Evolutionary conservation across 371 early-diverging fungal genomes (phyloP).

Genomic region (Coemansia sp.): DNA sequence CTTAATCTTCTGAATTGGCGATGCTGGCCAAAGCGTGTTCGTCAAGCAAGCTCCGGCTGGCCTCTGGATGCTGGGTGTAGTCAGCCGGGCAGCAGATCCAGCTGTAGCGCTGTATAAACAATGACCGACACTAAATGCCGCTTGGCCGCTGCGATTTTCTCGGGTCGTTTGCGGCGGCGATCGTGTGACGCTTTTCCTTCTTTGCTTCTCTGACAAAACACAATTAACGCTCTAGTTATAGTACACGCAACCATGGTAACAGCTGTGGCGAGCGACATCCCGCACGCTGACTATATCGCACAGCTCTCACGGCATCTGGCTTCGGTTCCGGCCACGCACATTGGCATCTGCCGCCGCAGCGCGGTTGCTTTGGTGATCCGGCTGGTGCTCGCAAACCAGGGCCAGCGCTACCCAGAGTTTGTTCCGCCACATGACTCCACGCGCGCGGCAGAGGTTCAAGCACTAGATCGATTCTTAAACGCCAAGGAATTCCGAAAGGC

Average conservation of each 20-base stretch:
- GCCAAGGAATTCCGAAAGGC: neutral
- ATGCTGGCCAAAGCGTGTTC: too few relatives aligned
- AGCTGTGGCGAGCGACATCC: slow-evolving; percentile 14
- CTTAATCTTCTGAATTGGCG: too few relatives aligned
- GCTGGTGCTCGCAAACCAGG: slow-evolving; percentile 11
- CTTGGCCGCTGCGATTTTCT: too few relatives aligned
- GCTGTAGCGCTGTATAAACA: too few relatives aligned
- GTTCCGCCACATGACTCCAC: neutral
- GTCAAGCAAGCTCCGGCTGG: too few relatives aligned
- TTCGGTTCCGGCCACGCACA: slow-evolving; percentile 18
- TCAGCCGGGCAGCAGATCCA: too few relatives aligned
- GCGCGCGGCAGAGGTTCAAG: slow-evolving; percentile 13
- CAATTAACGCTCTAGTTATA: too few relatives aligned
- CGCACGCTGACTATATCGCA: slow-evolving; percentile 33
- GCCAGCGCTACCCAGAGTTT: neutral
- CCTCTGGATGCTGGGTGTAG: too few relatives aligned
- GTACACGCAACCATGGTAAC: neutral
- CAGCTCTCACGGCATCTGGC: slow-evolving; percentile 42
- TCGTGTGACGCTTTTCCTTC: too few relatives aligned
- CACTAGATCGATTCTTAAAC: slow-evolving; percentile 9
- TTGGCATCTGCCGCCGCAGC: slow-evolving; percentile 17
- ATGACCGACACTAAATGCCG: too few relatives aligned
- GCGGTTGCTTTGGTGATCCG: slow-evolving; percentile 45
- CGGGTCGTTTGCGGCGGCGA: too few relatives aligned
- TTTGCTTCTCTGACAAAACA: neutral